Evolutionary conservation across 2,329 filamentous ascomycete species (phyloP).

Genomic region (Monosporascus sp.): DNA sequence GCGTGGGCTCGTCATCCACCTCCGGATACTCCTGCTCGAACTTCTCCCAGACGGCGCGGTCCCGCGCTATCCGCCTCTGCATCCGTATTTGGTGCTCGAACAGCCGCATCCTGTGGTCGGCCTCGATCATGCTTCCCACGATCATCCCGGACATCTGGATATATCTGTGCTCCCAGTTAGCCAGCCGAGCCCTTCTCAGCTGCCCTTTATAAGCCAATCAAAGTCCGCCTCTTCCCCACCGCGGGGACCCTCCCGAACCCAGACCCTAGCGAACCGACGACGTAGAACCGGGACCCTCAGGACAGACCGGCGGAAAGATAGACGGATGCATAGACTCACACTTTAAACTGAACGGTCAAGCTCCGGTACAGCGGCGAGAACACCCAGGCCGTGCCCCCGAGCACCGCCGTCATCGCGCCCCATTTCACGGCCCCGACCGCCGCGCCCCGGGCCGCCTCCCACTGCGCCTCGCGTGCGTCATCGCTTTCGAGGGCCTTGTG

Average conservation of each 20-base stretch:
- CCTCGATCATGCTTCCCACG: constrained; percentile 72
- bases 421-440: constrained; percentile 65
- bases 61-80: constrained; percentile 57
- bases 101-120: constrained; percentile 60
- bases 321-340: constrained; percentile 45
- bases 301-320: neutral
- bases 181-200: neutral
- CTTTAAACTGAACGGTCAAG: constrained; percentile 71
- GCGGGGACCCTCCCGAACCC: neutral
- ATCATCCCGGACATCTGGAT: constrained; percentile 84
- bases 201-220: neutral
- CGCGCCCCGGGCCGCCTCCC: constrained; percentile 67
- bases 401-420: constrained; percentile 60
- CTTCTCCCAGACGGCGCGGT: constrained; percentile 64
- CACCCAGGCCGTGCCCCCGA: constrained; percentile 58
- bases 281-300: neutral
- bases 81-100: constrained; percentile 64
- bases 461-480: constrained; percentile 65
- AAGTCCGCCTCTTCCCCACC: neutral
- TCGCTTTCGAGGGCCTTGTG: constrained; percentile 58
- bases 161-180: constrained; percentile 47
- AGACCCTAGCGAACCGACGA: too few relatives aligned
- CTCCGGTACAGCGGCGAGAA: constrained; percentile 69
- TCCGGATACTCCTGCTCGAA: constrained; percentile 58
- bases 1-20: constrained; percentile 32